phyloP scores from a whole-genome alignment of 306 rosid species.

The Vigna trinervia region DNA sequence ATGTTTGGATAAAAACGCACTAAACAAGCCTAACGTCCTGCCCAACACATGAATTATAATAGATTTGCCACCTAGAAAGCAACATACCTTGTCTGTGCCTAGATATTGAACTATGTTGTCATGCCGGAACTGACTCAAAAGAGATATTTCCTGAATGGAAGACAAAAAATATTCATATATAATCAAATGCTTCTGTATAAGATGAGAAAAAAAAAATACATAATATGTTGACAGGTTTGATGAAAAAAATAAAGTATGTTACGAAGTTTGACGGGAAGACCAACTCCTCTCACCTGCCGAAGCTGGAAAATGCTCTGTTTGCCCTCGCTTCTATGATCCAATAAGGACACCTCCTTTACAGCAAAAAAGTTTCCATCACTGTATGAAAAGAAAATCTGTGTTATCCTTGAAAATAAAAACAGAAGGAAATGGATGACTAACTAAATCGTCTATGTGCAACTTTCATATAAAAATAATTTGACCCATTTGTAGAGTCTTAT shows the following conservation, averaged over 20 bases:
- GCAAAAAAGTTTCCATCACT: constrained; percentile 71
- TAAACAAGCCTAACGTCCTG: background rate
- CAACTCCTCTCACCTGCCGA: constrained; percentile 56
- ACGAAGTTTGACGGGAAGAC: constrained; percentile 3
- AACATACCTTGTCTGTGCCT: constrained; percentile 66
- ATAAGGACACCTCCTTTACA: constrained; percentile 65
- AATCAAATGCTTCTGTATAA: background rate
- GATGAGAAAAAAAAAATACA: constrained; percentile 16
- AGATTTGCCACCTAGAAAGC: constrained; percentile 1
- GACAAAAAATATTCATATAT: background rate
- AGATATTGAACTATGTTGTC: constrained; percentile 63
- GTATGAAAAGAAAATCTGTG: constrained; percentile 30
- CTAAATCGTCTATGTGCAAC: no score
- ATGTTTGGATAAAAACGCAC: background rate
- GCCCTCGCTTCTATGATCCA: constrained; percentile 64
- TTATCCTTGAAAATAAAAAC: background rate
- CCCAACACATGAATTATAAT: background rate
- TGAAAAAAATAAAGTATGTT: background rate
- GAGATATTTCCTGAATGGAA: constrained; percentile 60
- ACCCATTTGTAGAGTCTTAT: no score
- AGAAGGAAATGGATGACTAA: background rate
- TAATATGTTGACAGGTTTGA: constrained; percentile 11
- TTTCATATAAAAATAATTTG: no score
- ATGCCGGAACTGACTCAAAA: constrained; percentile 61
- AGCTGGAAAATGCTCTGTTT: constrained; percentile 62